Evolutionary conservation across 2,329 filamentous ascomycete species (phyloP), one percentile per base, ranked within the genome.

Genomic region (Venturia carpophila): DNA sequence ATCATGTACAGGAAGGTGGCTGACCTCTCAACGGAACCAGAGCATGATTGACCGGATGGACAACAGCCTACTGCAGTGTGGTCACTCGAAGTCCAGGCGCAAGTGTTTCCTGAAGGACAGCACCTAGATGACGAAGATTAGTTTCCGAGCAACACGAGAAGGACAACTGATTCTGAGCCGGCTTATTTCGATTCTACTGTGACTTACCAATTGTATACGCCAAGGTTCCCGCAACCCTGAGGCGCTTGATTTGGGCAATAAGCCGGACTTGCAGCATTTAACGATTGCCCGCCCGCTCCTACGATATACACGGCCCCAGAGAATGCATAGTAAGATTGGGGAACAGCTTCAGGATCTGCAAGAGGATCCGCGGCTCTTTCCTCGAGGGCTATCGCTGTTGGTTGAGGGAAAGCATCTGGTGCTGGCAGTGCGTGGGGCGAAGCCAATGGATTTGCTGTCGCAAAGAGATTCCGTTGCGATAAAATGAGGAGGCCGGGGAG

Each of bases 121-220:
- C 60, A 61, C 60, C 60, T 61, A n/a, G 21, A 10, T n/a, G 9
- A 1, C 11, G 24, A 61, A 5, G 27, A 42, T 45, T 17, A 42
- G 39, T 45, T 6, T 58, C 10, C 21, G 17, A 5, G 11, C 2
- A 15, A 41, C 15, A 5, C 6, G 37, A 39, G 5, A 39, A 11
- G 11, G 11, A 39, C 37, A 6, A 11, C 10, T 41, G 39, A 41
- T 15, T 15, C 9, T 9, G 9, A 41, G 39, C 3, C 39, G 15
- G 39, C 39, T 11, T 11, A 5, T 11, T 11, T 41, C 39, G 10
- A 15, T 11, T 4, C 30, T 34, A 34, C 10, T 2, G 39, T 9
- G 15, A 63, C 75, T 68, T 69, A 80, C 79, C 77, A 81, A 64
- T 76, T 75, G 7, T 76, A 72, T 55, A 77, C 72, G 42, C 73